phyloP scores from a whole-genome alignment of 305 asterid genomes.

The Fraxinus nigra region DNA sequence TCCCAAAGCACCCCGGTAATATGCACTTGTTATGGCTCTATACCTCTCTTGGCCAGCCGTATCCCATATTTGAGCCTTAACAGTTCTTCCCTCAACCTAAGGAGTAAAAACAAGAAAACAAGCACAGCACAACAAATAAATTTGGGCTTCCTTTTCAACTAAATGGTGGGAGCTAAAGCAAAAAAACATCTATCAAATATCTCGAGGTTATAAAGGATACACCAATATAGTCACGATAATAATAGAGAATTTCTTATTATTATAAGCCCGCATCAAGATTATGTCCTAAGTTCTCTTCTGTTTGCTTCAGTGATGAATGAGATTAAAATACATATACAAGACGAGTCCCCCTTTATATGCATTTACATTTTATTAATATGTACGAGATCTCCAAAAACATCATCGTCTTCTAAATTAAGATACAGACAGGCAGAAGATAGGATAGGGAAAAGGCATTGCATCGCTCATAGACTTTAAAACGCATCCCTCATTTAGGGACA shows the following conservation, averaged over 20 bases:
- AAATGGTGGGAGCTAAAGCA: neutral
- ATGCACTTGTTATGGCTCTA: constrained; percentile 75
- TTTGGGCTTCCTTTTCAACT: neutral
- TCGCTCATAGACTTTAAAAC: neutral
- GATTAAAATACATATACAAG: neutral
- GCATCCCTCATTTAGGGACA: neutral
- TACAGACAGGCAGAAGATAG: neutral
- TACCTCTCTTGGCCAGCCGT: constrained; percentile 84
- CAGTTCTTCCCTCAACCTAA: constrained; percentile 69
- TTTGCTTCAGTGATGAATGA: neutral
- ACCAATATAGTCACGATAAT: neutral
- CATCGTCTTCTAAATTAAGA: neutral
- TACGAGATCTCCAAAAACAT: neutral
- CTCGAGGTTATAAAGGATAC: neutral
- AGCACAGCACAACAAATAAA: neutral
- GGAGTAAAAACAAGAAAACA: neutral
- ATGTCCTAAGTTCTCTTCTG: neutral
- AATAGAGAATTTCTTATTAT: neutral
- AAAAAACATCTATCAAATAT: neutral
- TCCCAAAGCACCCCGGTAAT: constrained; percentile 77
- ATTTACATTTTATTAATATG: neutral
- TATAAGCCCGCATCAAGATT: neutral
- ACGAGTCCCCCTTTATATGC: neutral
- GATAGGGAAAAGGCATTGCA: neutral
- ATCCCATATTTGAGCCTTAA: constrained; percentile 82